Evolutionary conservation across 2,329 filamentous ascomycete species (phyloP).

Genomic region (Aspergillus ochraceoroseus): DNA sequence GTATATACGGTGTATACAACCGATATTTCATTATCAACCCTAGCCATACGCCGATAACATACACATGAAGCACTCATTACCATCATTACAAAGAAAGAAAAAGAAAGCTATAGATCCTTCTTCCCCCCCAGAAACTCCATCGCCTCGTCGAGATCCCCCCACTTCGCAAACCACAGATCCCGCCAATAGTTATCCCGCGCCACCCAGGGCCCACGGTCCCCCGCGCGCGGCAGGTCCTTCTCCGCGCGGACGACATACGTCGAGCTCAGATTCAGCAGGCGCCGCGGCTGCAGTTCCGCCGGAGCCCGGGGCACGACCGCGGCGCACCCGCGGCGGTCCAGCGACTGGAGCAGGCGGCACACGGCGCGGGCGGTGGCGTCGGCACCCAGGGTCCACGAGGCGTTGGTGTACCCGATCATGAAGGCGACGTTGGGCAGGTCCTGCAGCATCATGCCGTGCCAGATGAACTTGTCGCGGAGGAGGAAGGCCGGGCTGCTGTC

Average conservation of each 20-base stretch:
- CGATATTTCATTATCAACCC: no score
- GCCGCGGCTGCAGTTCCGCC: constrained; percentile 22
- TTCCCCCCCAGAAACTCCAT: constrained; percentile 27
- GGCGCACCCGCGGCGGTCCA: constrained; percentile 22
- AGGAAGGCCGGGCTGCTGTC: constrained; percentile 35
- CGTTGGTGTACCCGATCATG: constrained; percentile 44
- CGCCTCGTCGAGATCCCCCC: constrained; percentile 33
- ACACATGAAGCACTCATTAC: no score
- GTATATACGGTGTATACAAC: no score
- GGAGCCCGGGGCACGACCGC: constrained; percentile 30
- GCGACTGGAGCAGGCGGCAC: constrained; percentile 36
- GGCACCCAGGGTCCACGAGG: constrained; percentile 45
- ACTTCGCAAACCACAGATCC: constrained; percentile 39
- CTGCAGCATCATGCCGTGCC: constrained; percentile 45
- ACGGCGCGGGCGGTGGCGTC: constrained; percentile 43
- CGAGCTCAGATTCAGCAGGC: constrained; percentile 38
- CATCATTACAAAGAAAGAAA: no score
- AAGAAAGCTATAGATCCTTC: constrained; percentile 8
- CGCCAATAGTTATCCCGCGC: constrained; percentile 37
- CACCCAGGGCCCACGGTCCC: constrained; percentile 39
- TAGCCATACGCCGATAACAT: no score
- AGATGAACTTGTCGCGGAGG: constrained; percentile 37
- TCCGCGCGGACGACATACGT: constrained; percentile 40
- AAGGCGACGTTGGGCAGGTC: constrained; percentile 43
- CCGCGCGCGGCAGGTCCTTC: constrained; percentile 36